Evolutionary conservation across 2,329 filamentous ascomycete species (phyloP), one percentile per base, ranked within the genome.

Genomic region (Pseudopithomyces maydicus): DNA sequence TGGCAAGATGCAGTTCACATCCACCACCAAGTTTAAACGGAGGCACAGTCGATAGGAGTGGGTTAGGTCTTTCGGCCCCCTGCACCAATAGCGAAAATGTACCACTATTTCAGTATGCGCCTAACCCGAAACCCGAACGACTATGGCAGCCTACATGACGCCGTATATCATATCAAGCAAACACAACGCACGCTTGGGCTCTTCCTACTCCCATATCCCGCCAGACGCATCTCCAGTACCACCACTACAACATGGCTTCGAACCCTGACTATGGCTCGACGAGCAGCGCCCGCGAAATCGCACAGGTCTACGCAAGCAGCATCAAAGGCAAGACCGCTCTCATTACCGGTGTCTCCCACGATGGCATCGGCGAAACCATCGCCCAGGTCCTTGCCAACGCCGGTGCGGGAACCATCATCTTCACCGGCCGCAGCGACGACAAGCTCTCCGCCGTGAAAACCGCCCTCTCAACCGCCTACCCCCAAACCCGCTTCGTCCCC

Each of bases 321-420:
- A 54, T 57, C 46, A 56, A 50, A 26, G 57, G 54, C 50, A 64
- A 63, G 26, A 64, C 49, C 8, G 44, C 80, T 35, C 69, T 80
- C 17, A 72, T 77, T 38, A 65, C 61, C 14, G 63, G 63, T 23
- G 63, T 62, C 5, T 49, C 50, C 1, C 5, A 20, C 3, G 53
- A 39, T 20, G 47, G 48, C 2, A 48, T 65, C 23, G 63, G 63
- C 3, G 56, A 63, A 3, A 55, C 56, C 12, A 57, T 50, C 12
- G 53, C 55, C n/a, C 50, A 48, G 12, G 49, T 61, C 22, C 51
- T 65, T 33, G 61, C 63, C 6, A 32, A 49, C 14, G 57, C 54
- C 11, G 56, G 55, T 29, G 57, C 63, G 19, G 52, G 56, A 15
- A 43, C 36, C 0, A 39, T 65, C 35, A 59, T 65, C 19, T 55